These are phyloP conservation scores for Chloromonas sp. DNA, from an alignment of 163 green algal genomes.

Conservation along the genomic window DNA sequence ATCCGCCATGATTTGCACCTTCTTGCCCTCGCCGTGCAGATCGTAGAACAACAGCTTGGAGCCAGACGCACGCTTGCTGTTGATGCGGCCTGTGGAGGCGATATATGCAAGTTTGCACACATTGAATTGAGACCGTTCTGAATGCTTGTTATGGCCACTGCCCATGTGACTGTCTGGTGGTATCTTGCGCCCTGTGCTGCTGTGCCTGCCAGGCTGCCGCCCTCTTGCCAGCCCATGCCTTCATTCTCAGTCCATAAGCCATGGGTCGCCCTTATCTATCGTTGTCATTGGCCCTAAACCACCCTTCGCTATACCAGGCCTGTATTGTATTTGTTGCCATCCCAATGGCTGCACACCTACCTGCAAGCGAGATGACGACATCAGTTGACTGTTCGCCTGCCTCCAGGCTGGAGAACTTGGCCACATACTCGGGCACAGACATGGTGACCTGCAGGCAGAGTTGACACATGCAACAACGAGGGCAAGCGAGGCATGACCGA, in stretches of 20 bases:
- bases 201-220: no score
- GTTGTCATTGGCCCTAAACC: no score
- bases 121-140: no score
- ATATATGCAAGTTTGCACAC: not conserved
- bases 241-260: no score
- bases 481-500: not conserved
- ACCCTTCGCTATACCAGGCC: no score
- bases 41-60: conserved; percentile 96
- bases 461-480: no score
- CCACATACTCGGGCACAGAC: conserved; percentile 74
- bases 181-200: no score
- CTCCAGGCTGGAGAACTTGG: conserved; percentile 68
- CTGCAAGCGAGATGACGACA: conserved; percentile 50
- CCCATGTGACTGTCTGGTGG: no score
- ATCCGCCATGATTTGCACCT: conserved; percentile 94
- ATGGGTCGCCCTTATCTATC: no score
- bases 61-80: conserved; percentile 77
- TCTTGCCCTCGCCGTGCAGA: conserved; percentile 74
- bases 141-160: no score
- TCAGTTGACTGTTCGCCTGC: conserved; percentile 64
- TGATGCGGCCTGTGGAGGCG: conserved; percentile 69
- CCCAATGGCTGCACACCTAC: not conserved
- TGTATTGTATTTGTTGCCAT: no score
- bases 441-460: conserved; percentile 19
- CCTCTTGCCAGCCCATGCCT: no score